Percentiles rank a stretch among this genome's conserved stretches.
phyloP scores from a whole-genome alignment of 768 basidiomycete species.

The Lactarius hatsudake region DNA sequence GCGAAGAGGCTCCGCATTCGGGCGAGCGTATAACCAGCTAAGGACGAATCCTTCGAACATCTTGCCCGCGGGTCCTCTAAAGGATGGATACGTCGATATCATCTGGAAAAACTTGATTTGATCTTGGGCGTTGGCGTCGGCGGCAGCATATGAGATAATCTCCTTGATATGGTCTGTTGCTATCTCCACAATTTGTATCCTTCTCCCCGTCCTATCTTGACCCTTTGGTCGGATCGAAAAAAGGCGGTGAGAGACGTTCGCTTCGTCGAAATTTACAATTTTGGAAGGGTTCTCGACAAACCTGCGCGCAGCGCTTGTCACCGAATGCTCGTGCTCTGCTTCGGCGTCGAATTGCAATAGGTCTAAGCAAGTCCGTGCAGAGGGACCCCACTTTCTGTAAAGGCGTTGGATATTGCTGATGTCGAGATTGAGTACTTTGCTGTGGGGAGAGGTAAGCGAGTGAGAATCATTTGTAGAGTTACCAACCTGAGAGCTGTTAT shows the following conservation, averaged over 20 bases:
- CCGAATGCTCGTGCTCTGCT: no score
- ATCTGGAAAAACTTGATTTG: not conserved
- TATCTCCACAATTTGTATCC: not conserved
- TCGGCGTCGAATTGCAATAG: not conserved
- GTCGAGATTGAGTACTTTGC: not conserved
- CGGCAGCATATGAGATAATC: not conserved
- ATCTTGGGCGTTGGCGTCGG: no score
- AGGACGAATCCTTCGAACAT: not conserved
- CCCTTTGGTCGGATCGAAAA: not conserved
- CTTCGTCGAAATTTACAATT: no score
- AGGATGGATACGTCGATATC: not conserved
- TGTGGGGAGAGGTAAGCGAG: not conserved
- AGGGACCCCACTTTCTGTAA: not conserved
- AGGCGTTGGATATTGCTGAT: not conserved
- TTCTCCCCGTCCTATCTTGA: not conserved
- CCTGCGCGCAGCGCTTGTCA: accelerated
- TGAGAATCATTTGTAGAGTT: no score
- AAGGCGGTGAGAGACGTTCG: not conserved
- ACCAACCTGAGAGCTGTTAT: no score
- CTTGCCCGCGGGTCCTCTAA: not conserved
- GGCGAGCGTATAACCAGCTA: not conserved
- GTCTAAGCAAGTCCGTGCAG: not conserved
- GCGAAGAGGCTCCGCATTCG: not conserved
- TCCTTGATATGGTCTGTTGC: not conserved
- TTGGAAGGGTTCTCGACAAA: no score